Evolutionary conservation across 164 flowering plant species (phyloP), one percentile per base, ranked within the genome.

Genomic region (Echeveria elegans): DNA sequence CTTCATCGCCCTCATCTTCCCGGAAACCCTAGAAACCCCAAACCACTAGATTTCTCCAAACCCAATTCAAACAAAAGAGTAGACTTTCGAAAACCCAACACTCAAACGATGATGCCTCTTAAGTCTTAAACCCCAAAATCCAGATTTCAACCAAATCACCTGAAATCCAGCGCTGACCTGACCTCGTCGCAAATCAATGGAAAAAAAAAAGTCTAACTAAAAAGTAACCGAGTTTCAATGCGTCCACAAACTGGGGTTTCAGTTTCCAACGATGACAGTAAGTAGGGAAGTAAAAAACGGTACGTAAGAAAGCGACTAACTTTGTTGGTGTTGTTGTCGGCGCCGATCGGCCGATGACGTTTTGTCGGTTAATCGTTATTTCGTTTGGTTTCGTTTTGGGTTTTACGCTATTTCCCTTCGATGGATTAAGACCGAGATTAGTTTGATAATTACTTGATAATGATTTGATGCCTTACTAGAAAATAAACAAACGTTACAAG

Each of bases 1-100:
- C 82, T 82, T 85, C 92, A 88, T 86, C 45, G 82, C 73, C 81
- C 77, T 89, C 96, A 78, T 92, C 47, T 36, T 76, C 16, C 30
- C 73, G 5, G 40, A 53, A 73, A 40, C 66, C 50, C 65, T 37
- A 63, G n/a, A 63, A 63, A 63, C 14, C 61, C 32, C 61, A 56
- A 56, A 56, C 31, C 31, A 12, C 31, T 23, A 0, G 18, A 56
- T 28, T 53, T 56, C 61, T 32, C 18, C 26, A 50, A 5, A 50
- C 61, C 61, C 6, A 56, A 26, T 3, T 50, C 56, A 45, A 15
- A 45, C 4, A n/a, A 16, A 12, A 28, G 2, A n/a, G n/a, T n/a
- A n/a, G n/a, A n/a, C n/a, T n/a, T n/a, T n/a, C n/a, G n/a, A n/a
- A n/a, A n/a, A n/a, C n/a, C n/a, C n/a, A n/a, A n/a, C n/a, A n/a